A percentile compares a stretch with the other conserved stretches of the same genome.
phyloP scores from a whole-genome alignment of 2,329 filamentous ascomycete species.

The Coniella lustricola region DNA sequence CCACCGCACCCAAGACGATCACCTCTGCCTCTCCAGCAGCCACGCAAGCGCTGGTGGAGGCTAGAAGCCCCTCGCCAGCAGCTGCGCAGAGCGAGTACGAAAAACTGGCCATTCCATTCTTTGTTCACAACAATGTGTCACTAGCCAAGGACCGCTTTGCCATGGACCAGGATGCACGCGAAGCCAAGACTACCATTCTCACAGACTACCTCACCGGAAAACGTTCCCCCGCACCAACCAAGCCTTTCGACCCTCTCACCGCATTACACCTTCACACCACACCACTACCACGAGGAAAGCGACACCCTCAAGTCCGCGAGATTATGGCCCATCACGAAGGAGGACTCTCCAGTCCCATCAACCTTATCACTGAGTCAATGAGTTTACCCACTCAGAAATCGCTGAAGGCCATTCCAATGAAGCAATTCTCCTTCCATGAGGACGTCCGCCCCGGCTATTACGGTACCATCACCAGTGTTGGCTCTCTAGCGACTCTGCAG shows the following conservation, averaged over 20 bases:
- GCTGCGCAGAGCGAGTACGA: slow-evolving; percentile 46
- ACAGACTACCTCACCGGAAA: slow-evolving; percentile 45
- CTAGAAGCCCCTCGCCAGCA: slow-evolving; percentile 17
- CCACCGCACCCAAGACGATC: slow-evolving; percentile 34
- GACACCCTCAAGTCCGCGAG: slow-evolving; percentile 48
- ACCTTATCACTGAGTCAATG: slow-evolving; percentile 34
- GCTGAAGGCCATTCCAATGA: slow-evolving; percentile 53
- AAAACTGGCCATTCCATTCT: slow-evolving; percentile 74
- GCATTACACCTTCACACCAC: slow-evolving; percentile 34
- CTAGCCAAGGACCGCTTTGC: slow-evolving; percentile 55
- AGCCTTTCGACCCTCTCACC: slow-evolving; percentile 36
- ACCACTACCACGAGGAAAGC: slow-evolving; percentile 41
- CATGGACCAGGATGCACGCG: slow-evolving; percentile 50
- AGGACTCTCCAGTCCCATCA: slow-evolving; percentile 24
- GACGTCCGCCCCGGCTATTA: slow-evolving; percentile 65
- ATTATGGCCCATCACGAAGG: slow-evolving; percentile 52
- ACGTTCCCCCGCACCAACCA: slow-evolving; percentile 36
- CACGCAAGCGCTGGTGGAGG: slow-evolving; percentile 14
- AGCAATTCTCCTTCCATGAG: slow-evolving; percentile 54
- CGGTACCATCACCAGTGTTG: slow-evolving; percentile 62
- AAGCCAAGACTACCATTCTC: slow-evolving; percentile 43
- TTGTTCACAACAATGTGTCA: slow-evolving; percentile 64
- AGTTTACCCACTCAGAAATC: slow-evolving; percentile 30
- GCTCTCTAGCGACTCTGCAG: slow-evolving; percentile 41
- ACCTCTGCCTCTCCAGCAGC: slow-evolving; percentile 21